A percentile compares a stretch with the other conserved stretches of the same genome.
Evolutionary conservation across 2,329 filamentous ascomycete species (phyloP).

Genomic region (Pestalotiopsis sp.): DNA sequence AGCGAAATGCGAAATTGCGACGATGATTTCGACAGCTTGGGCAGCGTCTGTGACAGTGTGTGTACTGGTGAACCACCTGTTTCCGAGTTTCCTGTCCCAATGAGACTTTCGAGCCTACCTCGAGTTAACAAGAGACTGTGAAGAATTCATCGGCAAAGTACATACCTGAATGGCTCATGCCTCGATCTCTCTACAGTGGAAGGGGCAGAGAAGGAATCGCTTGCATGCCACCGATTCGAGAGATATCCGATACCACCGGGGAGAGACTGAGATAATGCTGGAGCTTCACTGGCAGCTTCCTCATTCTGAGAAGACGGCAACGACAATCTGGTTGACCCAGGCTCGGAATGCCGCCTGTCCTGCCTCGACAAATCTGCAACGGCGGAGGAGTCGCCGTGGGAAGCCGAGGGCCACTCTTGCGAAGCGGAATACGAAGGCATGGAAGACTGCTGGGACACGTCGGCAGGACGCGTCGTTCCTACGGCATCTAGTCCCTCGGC

Average conservation of each 20-base stretch:
- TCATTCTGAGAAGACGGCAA: slow-evolving; percentile 25
- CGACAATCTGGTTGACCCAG: slow-evolving; percentile 13
- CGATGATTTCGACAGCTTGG: slow-evolving; percentile 40
- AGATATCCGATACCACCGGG: slow-evolving; percentile 51
- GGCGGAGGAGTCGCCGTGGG: slow-evolving; percentile 17
- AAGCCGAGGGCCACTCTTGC: slow-evolving; percentile 22
- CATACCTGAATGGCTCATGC: slow-evolving; percentile 51
- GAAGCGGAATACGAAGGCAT: slow-evolving; percentile 21
- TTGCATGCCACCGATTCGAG: slow-evolving; percentile 58
- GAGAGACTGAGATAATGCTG: slow-evolving; percentile 39
- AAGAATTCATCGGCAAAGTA: neutral
- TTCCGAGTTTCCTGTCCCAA: slow-evolving; percentile 43
- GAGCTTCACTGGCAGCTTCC: slow-evolving; percentile 21
- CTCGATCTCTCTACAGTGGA: slow-evolving; percentile 38
- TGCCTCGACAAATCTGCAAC: slow-evolving; percentile 14
- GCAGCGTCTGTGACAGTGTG: slow-evolving; percentile 33
- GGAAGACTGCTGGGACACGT: slow-evolving; percentile 18
- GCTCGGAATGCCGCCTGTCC: slow-evolving; percentile 15
- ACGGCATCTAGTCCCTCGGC: slow-evolving; percentile 17
- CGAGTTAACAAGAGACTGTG: slow-evolving; percentile 13
- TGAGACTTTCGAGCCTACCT: slow-evolving; percentile 44
- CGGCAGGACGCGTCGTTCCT: slow-evolving; percentile 18
- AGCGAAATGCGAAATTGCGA: slow-evolving; percentile 75
- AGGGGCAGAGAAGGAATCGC: slow-evolving; percentile 53
- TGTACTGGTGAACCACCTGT: slow-evolving; percentile 34